Evolutionary conservation across 352 stramenopile species (phyloP), one percentile per base, ranked within the genome.

Genomic region (Phytophthora sp.): DNA sequence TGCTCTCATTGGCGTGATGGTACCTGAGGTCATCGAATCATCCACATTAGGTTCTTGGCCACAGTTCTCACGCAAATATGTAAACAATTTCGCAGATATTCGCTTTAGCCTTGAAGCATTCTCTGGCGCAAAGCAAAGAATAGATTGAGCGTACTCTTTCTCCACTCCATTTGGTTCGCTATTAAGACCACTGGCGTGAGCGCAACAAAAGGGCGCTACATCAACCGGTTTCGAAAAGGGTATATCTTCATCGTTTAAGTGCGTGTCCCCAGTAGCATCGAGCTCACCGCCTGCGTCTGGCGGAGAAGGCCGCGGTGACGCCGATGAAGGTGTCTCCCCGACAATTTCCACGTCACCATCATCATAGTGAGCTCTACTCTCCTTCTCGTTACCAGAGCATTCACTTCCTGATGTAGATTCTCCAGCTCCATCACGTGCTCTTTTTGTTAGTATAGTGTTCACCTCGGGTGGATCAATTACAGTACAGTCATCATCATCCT

Each of bases 141-240:
- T 56, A 23, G 27, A 21, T 20, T 57, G 20, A 12, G 11, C 16
- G 13, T 20, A 12, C 27, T 53, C 50, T n/a, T 56, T 51, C 12
- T n/a, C 31, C 16, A 26, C 49, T 26, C 20, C 29, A 21, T 29
- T 50, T 46, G 26, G 16, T 31, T 23, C 44, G 13, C 50, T 49
- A 6, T 54, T 38, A 20, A 73, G 12, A 39, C 51, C 53, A 45
- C 44, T 58, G 11, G 57, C 80, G 53, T 93, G 85, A 0, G 52
- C 47, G 45, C 85, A 93, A 27, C 78, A 89, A 33, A 79, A 78
- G 11, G 35, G 65, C 18, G 62, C 57, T 18, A 90, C 64, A 53
- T 90, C 74, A 39, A 90, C 79, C 4, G 79, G 69, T 26, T 79
- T 71, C 6, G 42, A 58, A 57, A 89, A 93, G 0, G 85, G 85